A percentile compares a stretch with the other conserved stretches of the same genome.
These are phyloP conservation scores for Aspergillus fijiensis DNA, from an alignment of 2,329 filamentous ascomycete genomes.

Conservation along the genomic window DNA sequence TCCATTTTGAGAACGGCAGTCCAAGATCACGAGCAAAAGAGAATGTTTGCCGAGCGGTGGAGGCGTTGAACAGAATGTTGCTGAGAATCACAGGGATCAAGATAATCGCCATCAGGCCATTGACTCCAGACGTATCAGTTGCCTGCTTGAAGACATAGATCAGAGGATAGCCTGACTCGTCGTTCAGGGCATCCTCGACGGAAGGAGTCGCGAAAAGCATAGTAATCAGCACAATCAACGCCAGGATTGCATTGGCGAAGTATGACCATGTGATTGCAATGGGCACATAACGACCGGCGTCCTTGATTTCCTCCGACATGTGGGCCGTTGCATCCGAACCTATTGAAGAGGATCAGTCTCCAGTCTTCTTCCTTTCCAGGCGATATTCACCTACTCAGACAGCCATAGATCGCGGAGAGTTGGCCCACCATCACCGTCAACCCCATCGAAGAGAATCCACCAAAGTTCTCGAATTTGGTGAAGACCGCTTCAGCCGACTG, in stretches of 20 bases:
- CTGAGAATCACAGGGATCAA: slow-evolving; percentile 38
- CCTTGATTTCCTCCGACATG: slow-evolving; percentile 51
- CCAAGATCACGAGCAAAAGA: slow-evolving; percentile 48
- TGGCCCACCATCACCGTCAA: slow-evolving; percentile 41
- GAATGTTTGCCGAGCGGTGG: slow-evolving; percentile 42
- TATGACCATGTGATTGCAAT: slow-evolving; percentile 48
- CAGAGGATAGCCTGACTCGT: slow-evolving; percentile 47
- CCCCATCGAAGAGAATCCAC: slow-evolving; percentile 40
- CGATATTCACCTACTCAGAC: slow-evolving; percentile 18
- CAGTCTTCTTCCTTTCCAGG: neutral
- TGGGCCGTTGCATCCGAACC: slow-evolving; percentile 31
- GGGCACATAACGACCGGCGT: slow-evolving; percentile 48
- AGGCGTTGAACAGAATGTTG: slow-evolving; percentile 41
- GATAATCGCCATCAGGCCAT: slow-evolving; percentile 14
- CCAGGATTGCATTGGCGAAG: slow-evolving; percentile 47
- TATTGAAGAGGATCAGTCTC: neutral
- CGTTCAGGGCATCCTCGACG: slow-evolving; percentile 37
- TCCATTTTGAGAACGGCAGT: slow-evolving; percentile 43
- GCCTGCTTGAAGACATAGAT: slow-evolving; percentile 47
- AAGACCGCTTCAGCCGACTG: slow-evolving; percentile 33
- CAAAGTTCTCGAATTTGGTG: slow-evolving; percentile 38
- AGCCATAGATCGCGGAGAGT: slow-evolving; percentile 34
- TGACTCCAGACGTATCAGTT: slow-evolving; percentile 25
- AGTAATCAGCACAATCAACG: slow-evolving; percentile 46
- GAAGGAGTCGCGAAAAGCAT: slow-evolving; percentile 42